Evolutionary conservation across 2,329 filamentous ascomycete species (phyloP).

Genomic region (Fusarium ramigenum): DNA sequence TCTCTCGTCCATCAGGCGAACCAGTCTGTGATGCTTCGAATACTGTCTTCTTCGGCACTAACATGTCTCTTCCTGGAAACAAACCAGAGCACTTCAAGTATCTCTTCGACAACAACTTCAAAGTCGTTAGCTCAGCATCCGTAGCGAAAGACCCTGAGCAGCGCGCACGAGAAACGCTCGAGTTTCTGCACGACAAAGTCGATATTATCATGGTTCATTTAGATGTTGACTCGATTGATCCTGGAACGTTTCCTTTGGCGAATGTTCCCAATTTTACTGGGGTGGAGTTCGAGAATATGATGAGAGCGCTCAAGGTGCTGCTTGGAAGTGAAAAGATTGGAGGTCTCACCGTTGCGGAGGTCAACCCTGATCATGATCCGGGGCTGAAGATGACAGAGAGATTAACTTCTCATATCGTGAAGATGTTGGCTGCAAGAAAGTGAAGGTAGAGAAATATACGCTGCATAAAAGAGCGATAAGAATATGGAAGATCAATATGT

Average conservation of each 20-base stretch:
- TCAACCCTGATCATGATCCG: conserved; percentile 37
- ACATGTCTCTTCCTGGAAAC: conserved; percentile 32
- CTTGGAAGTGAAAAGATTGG: conserved; percentile 10
- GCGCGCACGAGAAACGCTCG: conserved; percentile 15
- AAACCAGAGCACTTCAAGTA: conserved; percentile 35
- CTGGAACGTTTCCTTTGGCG: conserved; percentile 29
- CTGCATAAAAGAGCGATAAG: too few species aligned
- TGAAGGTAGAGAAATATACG: neutral
- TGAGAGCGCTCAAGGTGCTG: conserved; percentile 20
- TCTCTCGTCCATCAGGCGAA: conserved; percentile 23
- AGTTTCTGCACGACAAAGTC: conserved; percentile 20
- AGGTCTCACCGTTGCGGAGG: conserved; percentile 31
- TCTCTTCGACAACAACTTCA: conserved; percentile 34
- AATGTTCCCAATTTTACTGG: conserved; percentile 35
- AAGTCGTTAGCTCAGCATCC: conserved; percentile 28
- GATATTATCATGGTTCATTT: conserved; percentile 37
- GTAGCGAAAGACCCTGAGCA: conserved; percentile 20
- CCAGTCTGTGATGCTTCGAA: conserved; percentile 31
- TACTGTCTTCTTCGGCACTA: conserved; percentile 35
- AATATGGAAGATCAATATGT: neutral
- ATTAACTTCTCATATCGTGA: conserved; percentile 6
- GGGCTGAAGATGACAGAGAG: conserved; percentile 18
- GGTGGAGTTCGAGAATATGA: conserved; percentile 33
- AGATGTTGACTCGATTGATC: conserved; percentile 37
- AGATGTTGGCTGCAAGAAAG: conserved; percentile 4